phyloP scores from a whole-genome alignment of 257 asterid species.

The Solanum appendiculatum region DNA sequence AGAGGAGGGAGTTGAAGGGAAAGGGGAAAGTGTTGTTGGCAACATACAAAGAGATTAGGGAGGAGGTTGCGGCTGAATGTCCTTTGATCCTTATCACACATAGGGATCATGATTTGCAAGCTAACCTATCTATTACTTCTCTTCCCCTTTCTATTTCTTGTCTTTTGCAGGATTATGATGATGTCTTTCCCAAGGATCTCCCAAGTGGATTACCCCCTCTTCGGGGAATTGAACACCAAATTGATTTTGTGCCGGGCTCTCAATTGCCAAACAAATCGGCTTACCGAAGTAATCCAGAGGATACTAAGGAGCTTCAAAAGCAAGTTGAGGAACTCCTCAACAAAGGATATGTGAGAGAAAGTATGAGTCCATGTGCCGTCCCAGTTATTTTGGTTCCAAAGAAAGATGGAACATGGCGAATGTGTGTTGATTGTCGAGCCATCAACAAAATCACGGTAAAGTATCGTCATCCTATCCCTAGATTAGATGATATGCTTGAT shows the following conservation, averaged over 20 bases:
- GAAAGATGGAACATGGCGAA: background rate
- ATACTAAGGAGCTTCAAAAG: too few relatives aligned
- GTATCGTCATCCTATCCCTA: background rate
- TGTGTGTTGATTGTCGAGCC: too few relatives aligned
- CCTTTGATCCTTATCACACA: background rate
- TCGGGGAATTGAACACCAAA: too few relatives aligned
- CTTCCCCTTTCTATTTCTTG: background rate
- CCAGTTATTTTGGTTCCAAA: background rate
- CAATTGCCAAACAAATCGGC: background rate
- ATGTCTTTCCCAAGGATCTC: background rate
- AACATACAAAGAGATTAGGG: too few relatives aligned
- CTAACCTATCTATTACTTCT: too few relatives aligned
- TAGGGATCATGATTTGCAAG: background rate
- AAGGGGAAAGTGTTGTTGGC: background rate
- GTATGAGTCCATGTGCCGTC: accelerated
- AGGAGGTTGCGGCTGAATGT: background rate
- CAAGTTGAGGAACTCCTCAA: background rate
- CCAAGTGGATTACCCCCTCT: background rate
- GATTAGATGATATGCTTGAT: too few relatives aligned
- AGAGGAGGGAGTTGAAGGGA: background rate
- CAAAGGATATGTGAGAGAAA: background rate
- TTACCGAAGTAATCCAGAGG: background rate
- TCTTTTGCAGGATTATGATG: background rate
- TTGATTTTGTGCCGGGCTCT: background rate
- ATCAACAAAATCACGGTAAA: background rate